Percentiles rank a stretch among this genome's conserved stretches.
These are phyloP conservation scores for Alternaria triticina DNA, from an alignment of 2,329 filamentous ascomycete species.

Conservation along the genomic window DNA sequence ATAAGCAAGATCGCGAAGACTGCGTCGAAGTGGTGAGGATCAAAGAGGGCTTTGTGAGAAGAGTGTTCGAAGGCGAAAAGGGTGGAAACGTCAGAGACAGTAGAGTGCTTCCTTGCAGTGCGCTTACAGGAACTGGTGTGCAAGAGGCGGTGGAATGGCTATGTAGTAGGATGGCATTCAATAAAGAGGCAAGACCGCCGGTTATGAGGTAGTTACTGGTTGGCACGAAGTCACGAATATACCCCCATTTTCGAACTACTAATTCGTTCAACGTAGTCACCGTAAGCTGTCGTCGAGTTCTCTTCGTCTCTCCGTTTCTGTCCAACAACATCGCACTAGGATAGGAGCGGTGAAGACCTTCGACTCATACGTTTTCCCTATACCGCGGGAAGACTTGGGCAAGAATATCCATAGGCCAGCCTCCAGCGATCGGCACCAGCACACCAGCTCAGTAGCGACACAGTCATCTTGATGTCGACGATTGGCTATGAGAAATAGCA, in stretches of 20 bases:
- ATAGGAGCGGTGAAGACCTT: too few relatives aligned
- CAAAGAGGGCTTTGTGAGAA: constrained; percentile 94
- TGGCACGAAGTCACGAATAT: constrained; percentile 2
- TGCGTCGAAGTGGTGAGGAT: constrained; percentile 97
- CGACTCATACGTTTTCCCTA: too few relatives aligned
- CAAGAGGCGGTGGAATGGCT: constrained; percentile 98
- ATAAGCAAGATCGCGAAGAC: constrained; percentile 97
- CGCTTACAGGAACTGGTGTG: constrained; percentile 83
- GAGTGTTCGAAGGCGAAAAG: constrained; percentile 94
- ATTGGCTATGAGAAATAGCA: too few relatives aligned
- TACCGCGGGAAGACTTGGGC: too few relatives aligned
- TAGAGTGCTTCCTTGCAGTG: constrained; percentile 87
- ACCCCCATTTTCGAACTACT: background rate
- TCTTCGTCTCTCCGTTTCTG: too few relatives aligned
- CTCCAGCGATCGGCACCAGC: too few relatives aligned
- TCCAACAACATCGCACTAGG: too few relatives aligned
- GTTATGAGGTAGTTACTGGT: constrained; percentile 73
- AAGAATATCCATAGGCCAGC: too few relatives aligned
- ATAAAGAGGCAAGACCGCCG: constrained; percentile 89
- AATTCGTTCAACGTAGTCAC: background rate
- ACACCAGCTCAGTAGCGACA: too few relatives aligned
- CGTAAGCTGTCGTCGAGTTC: too few relatives aligned
- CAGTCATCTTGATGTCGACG: too few relatives aligned
- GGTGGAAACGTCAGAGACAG: constrained; percentile 86
- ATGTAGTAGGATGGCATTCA: constrained; percentile 90